Percentiles rank a stretch among this genome's conserved stretches.
Evolutionary conservation across 768 basidiomycete species (phyloP).

Genomic region (Gloeopeniophorella convolvens): DNA sequence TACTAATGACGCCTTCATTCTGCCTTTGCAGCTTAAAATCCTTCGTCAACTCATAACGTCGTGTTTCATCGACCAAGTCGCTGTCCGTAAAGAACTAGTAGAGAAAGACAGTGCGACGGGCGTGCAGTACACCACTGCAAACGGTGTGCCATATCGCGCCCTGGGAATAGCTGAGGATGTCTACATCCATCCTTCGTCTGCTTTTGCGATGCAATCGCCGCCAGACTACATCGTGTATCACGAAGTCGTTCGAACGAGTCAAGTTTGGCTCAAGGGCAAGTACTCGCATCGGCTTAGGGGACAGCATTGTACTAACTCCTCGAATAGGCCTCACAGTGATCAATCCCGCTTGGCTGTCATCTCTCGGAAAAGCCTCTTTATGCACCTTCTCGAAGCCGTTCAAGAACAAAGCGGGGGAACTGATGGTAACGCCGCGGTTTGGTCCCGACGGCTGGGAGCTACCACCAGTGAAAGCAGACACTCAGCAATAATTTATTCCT

Average conservation of each 20-base stretch:
- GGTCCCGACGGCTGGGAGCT: constrained; percentile 85
- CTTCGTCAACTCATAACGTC: constrained; percentile 83
- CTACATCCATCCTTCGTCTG: constrained; percentile 88
- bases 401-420: constrained; percentile 57
- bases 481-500: constrained; percentile 11
- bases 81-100: constrained; percentile 80
- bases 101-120: constrained; percentile 53
- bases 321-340: constrained; percentile 68
- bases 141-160: constrained; percentile 78
- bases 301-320: not conserved
- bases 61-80: constrained; percentile 93
- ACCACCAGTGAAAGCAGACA: constrained; percentile 47
- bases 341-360: constrained; percentile 83
- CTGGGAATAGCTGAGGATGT: constrained; percentile 80
- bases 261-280: constrained; percentile 72
- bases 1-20: too few species aligned
- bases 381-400: constrained; percentile 88
- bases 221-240: constrained; percentile 84
- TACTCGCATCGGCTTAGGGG: not conserved
- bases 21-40: constrained; percentile 74
- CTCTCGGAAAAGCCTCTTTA: constrained; percentile 67
- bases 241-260: constrained; percentile 72
- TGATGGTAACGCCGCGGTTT: constrained; percentile 79
- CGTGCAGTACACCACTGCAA: constrained; percentile 64
- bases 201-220: constrained; percentile 58